These are phyloP conservation scores for Solanum neorickii DNA, from an alignment of 257 asterid genomes.

Conservation along the genomic window DNA sequence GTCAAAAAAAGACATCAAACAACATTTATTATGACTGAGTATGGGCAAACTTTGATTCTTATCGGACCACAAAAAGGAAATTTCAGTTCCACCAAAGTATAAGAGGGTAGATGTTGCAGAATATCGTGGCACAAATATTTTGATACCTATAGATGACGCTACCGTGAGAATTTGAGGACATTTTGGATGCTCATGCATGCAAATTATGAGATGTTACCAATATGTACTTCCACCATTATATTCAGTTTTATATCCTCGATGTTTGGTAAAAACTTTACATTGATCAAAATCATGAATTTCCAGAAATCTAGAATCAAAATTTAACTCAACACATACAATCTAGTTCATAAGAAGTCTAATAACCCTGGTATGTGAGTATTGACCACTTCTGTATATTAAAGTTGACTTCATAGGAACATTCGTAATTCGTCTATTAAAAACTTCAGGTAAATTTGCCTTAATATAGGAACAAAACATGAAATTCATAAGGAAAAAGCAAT, in stretches of 20 bases:
- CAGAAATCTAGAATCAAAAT: not conserved
- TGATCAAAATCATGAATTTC: not conserved
- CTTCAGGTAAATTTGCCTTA: not conserved
- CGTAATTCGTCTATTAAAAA: not conserved
- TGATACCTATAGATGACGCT: not conserved
- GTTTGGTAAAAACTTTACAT: not conserved
- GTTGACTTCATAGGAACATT: not conserved
- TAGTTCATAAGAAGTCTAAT: not conserved
- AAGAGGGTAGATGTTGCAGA: not conserved
- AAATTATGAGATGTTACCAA: not conserved
- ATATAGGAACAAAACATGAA: not conserved
- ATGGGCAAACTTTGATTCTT: not conserved
- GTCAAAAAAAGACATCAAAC: not conserved
- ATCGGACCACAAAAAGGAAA: not conserved
- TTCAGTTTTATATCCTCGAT: not conserved
- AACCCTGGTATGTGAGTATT: not conserved
- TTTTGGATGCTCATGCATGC: not conserved
- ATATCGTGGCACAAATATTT: not conserved
- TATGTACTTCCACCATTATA: not conserved
- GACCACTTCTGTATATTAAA: not conserved
- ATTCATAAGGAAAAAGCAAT: not conserved
- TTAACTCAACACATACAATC: not conserved
- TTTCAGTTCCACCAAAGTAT: not conserved
- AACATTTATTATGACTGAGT: not conserved
- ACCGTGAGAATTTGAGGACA: not conserved